Percentiles rank a stretch among this genome's conserved stretches.
Evolutionary conservation across 1,284 basidiomycete species (phyloP).

Genomic region (Moesziomyces sp.): DNA sequence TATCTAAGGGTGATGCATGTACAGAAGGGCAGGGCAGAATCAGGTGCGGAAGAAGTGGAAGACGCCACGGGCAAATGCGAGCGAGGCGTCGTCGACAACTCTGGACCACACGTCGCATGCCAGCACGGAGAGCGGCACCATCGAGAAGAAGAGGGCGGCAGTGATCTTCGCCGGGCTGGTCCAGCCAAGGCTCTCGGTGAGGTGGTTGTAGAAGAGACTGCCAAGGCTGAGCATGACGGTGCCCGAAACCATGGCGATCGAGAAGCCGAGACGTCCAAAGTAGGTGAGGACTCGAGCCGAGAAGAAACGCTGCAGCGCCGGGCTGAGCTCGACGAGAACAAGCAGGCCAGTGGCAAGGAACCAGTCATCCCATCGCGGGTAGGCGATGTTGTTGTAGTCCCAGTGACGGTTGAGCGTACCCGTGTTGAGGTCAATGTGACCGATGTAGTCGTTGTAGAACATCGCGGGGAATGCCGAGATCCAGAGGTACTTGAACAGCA

Average conservation of each 20-base stretch:
- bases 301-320: slow-evolving; percentile 34
- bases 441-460: slow-evolving; percentile 45
- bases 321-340: slow-evolving; percentile 49
- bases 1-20: slow-evolving; percentile 7
- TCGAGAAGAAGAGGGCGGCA: slow-evolving; percentile 45
- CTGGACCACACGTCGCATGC: slow-evolving; percentile 47
- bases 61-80: slow-evolving; percentile 40
- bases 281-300: slow-evolving; percentile 30
- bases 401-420: slow-evolving; percentile 48
- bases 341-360: slow-evolving; percentile 49
- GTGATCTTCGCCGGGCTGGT: slow-evolving; percentile 37
- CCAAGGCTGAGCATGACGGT: slow-evolving; percentile 55
- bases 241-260: slow-evolving; percentile 50
- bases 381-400: slow-evolving; percentile 42
- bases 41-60: slow-evolving; percentile 46
- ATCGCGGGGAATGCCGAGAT: slow-evolving; percentile 30
- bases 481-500: slow-evolving; percentile 57
- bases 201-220: slow-evolving; percentile 38
- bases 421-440: slow-evolving; percentile 49
- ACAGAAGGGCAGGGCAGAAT: not conserved
- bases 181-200: slow-evolving; percentile 33
- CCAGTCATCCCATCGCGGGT: slow-evolving; percentile 58
- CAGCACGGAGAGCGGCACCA: slow-evolving; percentile 49
- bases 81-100: slow-evolving; percentile 44
- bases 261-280: slow-evolving; percentile 52